Evolutionary conservation across 179 eudicot species (phyloP), one percentile per base, ranked within the genome.

Genomic region (Amaranthus tricolor): DNA sequence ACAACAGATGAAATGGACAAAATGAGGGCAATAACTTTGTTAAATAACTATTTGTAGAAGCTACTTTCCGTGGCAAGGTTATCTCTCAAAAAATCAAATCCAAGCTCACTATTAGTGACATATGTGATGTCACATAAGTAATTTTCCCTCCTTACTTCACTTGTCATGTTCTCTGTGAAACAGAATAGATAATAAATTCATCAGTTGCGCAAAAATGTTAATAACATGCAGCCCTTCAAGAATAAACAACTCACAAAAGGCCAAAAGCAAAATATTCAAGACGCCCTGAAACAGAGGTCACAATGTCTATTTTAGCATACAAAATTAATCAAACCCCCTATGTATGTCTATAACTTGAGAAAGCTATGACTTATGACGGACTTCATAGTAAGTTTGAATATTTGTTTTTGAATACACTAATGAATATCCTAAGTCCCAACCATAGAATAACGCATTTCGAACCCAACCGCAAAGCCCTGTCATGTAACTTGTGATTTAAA

Each of bases 31-130:
- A 24, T 69, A 69, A 68, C 60, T 68, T 31, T 14, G 58, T 66
- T 52, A 52, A 57, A 65, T 3, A 51, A 61, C 9, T 24, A 68
- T 40, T 62, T 54, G 52, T 47, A 66, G 71, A 78, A 80, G 79
- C 81, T 81, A 95, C 96, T 89, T 95, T 78, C 99, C 93, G 94
- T 93, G 96, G 99, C 98, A 84, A 95, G 99, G 88, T 95, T 95
- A 70, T 95, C 99, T 86, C 99, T 93, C 89, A 95, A 84, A 84
- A 84, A 95, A 86, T 95, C 99, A 84, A 95, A 95, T 72, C 99
- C 99, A 66, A 95, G 96, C 87, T 95, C 99, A 77, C 99, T 95
- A 57, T 95, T 95, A 72, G 99, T 95, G 74, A 95, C 99, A 63
- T 95, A 95, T 57, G 98, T 95, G 87, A 95, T 89, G 87, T 95